These are phyloP conservation scores for Naganishia cerealis DNA, from an alignment of 1,284 basidiomycete genomes.

Conservation along the genomic window DNA sequence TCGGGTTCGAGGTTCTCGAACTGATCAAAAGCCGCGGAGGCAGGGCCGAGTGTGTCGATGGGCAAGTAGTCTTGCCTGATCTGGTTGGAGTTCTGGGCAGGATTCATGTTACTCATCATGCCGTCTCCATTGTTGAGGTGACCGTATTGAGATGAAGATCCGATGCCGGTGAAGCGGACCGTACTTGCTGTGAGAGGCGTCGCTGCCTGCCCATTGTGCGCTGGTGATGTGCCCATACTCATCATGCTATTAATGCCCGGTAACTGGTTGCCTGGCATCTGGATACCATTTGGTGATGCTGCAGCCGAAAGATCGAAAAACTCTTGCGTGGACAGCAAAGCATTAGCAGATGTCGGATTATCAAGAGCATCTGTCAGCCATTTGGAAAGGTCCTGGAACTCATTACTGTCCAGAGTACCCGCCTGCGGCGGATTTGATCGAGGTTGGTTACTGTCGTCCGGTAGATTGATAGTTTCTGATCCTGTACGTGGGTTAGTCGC, in stretches of 20 bases:
- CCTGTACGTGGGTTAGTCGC: neutral
- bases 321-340: slow-evolving; percentile 35
- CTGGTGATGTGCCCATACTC: neutral
- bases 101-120: neutral
- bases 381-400: slow-evolving; percentile 32
- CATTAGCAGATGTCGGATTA: slow-evolving; percentile 35
- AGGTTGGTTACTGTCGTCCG: neutral
- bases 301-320: slow-evolving; percentile 34
- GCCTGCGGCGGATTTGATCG: neutral
- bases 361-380: slow-evolving; percentile 36
- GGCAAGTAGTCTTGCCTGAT: slow-evolving; percentile 19
- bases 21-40: slow-evolving; percentile 34
- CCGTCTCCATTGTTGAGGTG: slow-evolving; percentile 1
- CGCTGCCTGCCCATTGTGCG: neutral
- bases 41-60: slow-evolving; percentile 34
- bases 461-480: neutral
- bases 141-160: neutral
- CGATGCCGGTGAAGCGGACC: slow-evolving; percentile 1
- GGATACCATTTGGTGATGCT: slow-evolving; percentile 27
- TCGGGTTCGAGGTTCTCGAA: slow-evolving; percentile 35
- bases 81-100: neutral
- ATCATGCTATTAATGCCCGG: slow-evolving; percentile 4
- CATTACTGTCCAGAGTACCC: slow-evolving; percentile 4
- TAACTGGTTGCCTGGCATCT: slow-evolving; percentile 2
- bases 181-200: neutral